These are phyloP conservation scores for Geotrichum bryndzae DNA, from an alignment of 1,139 yeast genomes.

Conservation along the genomic window DNA sequence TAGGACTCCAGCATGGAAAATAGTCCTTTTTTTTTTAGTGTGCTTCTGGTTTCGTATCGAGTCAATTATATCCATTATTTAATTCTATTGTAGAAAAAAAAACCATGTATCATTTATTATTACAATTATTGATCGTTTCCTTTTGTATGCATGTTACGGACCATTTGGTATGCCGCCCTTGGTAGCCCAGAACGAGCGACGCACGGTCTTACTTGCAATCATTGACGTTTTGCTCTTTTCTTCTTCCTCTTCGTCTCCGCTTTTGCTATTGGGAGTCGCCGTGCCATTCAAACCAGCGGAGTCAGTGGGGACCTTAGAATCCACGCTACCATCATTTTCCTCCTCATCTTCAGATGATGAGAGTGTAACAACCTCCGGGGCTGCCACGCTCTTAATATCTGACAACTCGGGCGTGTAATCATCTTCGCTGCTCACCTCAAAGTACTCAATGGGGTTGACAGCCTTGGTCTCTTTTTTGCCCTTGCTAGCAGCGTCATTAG, in stretches of 20 bases:
- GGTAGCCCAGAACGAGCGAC: neutral
- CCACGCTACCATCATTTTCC: neutral
- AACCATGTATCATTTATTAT: too few species aligned
- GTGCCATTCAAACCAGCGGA: neutral
- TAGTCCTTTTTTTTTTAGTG: neutral
- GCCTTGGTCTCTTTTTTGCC: neutral
- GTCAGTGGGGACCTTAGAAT: neutral
- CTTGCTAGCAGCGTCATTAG: neutral
- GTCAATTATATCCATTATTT: too few species aligned
- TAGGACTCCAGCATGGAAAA: neutral
- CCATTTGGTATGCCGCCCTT: neutral
- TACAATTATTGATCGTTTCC: too few species aligned
- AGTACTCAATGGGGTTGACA: neutral
- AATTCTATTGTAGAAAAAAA: too few species aligned
- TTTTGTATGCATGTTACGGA: neutral
- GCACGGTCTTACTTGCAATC: neutral
- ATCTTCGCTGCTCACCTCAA: neutral
- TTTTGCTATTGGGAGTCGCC: neutral
- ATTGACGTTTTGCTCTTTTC: neutral
- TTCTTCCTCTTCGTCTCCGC: neutral
- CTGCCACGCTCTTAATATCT: neutral
- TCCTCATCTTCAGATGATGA: neutral
- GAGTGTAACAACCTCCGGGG: neutral
- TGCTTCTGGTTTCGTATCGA: too few species aligned
- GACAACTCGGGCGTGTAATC: neutral